Evolutionary conservation across 2,329 filamentous ascomycete species (phyloP).

Genomic region (Blastomyces parvus): DNA sequence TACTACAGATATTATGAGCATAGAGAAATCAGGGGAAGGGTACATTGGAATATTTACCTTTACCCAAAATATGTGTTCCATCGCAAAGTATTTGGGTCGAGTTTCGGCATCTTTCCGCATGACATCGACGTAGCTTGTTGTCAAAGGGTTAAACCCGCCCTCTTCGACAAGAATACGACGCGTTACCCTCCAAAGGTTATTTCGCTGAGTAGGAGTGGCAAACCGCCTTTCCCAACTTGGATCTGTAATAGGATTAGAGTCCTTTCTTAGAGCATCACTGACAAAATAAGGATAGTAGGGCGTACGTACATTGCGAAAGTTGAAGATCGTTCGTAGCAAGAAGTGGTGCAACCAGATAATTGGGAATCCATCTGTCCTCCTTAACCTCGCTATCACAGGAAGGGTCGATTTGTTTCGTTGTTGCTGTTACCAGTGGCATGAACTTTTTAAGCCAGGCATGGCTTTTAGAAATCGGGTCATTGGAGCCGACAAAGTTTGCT

Average conservation of each 20-base stretch:
- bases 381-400: conserved; percentile 28
- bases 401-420: conserved; percentile 36
- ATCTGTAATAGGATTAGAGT: conserved; percentile 22
- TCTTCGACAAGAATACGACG: conserved; percentile 38
- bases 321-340: conserved; percentile 43
- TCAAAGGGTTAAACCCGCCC: conserved; percentile 30
- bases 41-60: conserved; percentile 28
- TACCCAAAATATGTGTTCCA: conserved; percentile 45
- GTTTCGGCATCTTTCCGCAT: conserved; percentile 36
- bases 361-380: conserved; percentile 41
- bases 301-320: conserved; percentile 35
- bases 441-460: conserved; percentile 38
- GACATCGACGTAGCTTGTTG: conserved; percentile 31
- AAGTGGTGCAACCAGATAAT: conserved; percentile 41
- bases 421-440: conserved; percentile 38
- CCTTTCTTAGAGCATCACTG: conserved; percentile 3
- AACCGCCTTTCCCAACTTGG: conserved; percentile 39
- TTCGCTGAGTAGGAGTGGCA: conserved; percentile 35
- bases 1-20: conserved; percentile 27
- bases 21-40: not conserved
- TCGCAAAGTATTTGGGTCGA: conserved; percentile 39
- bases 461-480: conserved; percentile 34
- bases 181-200: conserved; percentile 41
- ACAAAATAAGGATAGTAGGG: not conserved
- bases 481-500: conserved; percentile 37